A percentile compares a stretch with the other conserved stretches of the same genome.
Evolutionary conservation across 306 rosid species (phyloP).

Genomic region (Myrica gale): DNA sequence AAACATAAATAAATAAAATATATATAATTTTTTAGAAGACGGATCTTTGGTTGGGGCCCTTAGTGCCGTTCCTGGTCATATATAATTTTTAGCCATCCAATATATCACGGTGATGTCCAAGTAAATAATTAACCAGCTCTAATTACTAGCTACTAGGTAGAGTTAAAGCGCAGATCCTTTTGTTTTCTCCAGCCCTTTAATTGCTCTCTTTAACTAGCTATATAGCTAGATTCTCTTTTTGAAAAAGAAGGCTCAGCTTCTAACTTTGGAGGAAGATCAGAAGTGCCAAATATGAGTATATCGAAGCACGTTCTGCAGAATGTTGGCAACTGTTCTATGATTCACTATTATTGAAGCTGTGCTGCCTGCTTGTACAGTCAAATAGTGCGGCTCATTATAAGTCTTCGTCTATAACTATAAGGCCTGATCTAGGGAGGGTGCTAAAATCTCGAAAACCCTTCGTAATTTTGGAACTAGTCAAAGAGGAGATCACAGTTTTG

Average conservation of each 20-base stretch:
- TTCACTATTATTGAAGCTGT: constrained; percentile 28
- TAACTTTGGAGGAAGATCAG: constrained; percentile 24
- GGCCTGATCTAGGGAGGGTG: too few species aligned
- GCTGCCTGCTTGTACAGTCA: constrained; percentile 47
- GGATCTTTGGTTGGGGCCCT: too few species aligned
- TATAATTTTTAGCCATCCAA: background rate
- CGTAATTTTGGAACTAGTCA: too few species aligned
- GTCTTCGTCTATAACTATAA: constrained; percentile 27
- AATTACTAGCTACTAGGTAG: too few species aligned
- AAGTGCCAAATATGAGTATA: constrained; percentile 32
- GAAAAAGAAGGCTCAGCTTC: constrained; percentile 27
- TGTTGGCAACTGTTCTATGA: constrained; percentile 34
- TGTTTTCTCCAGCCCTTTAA: background rate
- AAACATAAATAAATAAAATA: too few species aligned
- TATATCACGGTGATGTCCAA: background rate
- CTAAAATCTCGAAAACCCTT: too few species aligned
- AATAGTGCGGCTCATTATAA: constrained; percentile 53
- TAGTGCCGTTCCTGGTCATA: background rate
- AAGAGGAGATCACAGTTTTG: too few species aligned
- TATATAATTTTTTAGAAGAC: too few species aligned
- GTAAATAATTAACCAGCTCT: background rate
- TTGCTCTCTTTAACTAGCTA: too few species aligned
- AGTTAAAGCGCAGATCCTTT: background rate
- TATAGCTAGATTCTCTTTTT: background rate
- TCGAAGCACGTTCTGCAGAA: constrained; percentile 24